Conservation (phyloP, 306 rosid species). For the Ammopiptanthus mongolicus region DNA sequence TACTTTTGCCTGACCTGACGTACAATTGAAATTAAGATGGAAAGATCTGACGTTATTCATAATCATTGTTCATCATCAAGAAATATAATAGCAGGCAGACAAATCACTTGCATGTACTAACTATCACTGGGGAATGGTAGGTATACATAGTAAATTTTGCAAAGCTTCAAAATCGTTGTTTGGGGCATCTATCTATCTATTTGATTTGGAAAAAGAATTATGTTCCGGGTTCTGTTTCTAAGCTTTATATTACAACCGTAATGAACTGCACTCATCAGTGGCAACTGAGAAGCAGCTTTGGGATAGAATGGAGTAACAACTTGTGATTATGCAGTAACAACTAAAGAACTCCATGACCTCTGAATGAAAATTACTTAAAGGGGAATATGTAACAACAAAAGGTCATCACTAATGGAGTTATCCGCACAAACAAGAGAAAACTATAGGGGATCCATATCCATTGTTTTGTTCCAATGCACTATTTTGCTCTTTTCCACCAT, state of each 20-base stretch:
- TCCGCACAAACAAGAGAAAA: slow-evolving; percentile 42
- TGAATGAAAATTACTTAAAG: background rate
- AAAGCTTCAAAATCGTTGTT: background rate
- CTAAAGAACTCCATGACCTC: background rate
- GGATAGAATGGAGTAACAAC: background rate
- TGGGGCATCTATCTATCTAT: background rate
- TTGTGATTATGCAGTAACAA: background rate
- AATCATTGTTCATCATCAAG: background rate
- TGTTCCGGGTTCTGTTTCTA: background rate
- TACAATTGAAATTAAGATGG: background rate
- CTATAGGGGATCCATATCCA: slow-evolving; percentile 27
- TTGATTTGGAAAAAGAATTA: background rate
- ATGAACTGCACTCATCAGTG: background rate
- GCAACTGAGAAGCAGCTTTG: background rate
- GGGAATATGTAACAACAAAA: background rate
- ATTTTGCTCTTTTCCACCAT: slow-evolving; percentile 19
- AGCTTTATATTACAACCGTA: background rate
- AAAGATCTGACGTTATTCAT: background rate
- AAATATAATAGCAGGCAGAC: background rate
- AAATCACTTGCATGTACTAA: background rate
- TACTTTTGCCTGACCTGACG: background rate
- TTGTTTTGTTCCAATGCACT: slow-evolving; percentile 31
- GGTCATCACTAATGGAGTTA: background rate
- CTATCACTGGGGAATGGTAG: background rate
- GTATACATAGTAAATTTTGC: background rate